Base-by-base conservation (phyloP, 331 rosid species). In the Rosa hybrid region DNA sequence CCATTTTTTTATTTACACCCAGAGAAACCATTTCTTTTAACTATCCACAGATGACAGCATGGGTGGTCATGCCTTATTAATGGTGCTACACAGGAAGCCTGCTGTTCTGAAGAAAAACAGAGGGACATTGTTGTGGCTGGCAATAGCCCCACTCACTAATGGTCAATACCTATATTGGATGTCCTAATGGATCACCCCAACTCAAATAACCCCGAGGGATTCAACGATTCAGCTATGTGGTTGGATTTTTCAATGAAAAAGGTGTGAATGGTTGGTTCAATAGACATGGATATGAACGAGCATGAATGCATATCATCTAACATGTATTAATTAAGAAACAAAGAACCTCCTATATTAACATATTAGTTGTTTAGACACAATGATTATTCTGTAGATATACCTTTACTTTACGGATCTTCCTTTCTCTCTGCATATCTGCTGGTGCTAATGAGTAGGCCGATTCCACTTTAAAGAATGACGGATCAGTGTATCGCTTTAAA, bases 401-500 rank as follows among this genome's bases (percentile, higher is more conserved):
- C 98, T 89, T 91, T 68, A 80, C 81, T 90, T 83, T 92, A 50
- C 86, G 95, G 71, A 48, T 79, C 84, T 78, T 90, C 84, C 83
- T 90, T 87, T 94, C 94, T 84, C 94, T 88, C 78, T 82, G 88
- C 76, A 56, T 87, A 73, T 89, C 89, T 71, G 46, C 74, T 13
- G 72, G 69, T 81, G 76, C 51, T 57, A 70, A 72, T 81, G 85
- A 84, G 77, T 90, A 74, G 65, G 87, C 83, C 42, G 91, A 34
- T 53, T 87, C 98, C 25, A 77, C 88, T 86, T 88, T 90, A 83
- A 92, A 92, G 87, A 90, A 87, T 45, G 99, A 96, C 9, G 99
- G 99, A 85, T 96, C 97, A 68, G 97, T 89, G 86, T 92, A 96
- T 59, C 99, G 98, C 88, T 94, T 94, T 80, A 96, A 85, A 86